Percentiles rank a stretch among this genome's conserved stretches.
phyloP scores from a whole-genome alignment of 2,329 filamentous ascomycete species.

The Penicillium italicum region DNA sequence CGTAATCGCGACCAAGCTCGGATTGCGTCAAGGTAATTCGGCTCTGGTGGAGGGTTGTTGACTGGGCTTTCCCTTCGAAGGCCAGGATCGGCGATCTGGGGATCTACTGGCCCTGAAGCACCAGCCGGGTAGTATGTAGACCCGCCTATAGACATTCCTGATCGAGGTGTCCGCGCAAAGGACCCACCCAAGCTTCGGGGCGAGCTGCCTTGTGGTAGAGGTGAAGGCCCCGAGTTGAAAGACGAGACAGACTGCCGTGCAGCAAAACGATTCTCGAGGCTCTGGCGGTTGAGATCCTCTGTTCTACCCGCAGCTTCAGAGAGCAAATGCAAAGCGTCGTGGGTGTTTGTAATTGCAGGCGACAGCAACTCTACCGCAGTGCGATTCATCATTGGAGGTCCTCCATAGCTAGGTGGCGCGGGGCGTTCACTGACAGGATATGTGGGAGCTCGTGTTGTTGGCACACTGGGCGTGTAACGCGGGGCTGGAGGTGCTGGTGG shows the following conservation, averaged over 20 bases:
- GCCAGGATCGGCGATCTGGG: slow-evolving; percentile 27
- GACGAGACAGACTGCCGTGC: slow-evolving; percentile 39
- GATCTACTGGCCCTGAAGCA: slow-evolving; percentile 25
- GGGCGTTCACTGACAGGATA: slow-evolving; percentile 26
- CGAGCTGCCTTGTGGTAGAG: slow-evolving; percentile 34
- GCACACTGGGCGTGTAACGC: slow-evolving; percentile 28
- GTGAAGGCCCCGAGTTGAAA: slow-evolving; percentile 39
- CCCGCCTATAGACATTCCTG: slow-evolving; percentile 44
- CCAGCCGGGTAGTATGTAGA: slow-evolving; percentile 48
- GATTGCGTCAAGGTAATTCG: slow-evolving; percentile 60
- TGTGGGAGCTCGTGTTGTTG: slow-evolving; percentile 23
- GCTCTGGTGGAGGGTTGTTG: slow-evolving; percentile 30
- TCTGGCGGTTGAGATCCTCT: slow-evolving; percentile 49
- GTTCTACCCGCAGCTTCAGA: slow-evolving; percentile 71
- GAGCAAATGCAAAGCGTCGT: slow-evolving; percentile 86
- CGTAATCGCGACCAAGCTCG: slow-evolving; percentile 87
- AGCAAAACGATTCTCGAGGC: slow-evolving; percentile 46
- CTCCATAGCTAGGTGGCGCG: slow-evolving; percentile 36
- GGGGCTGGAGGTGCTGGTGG: slow-evolving; percentile 23
- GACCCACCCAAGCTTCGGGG: slow-evolving; percentile 36
- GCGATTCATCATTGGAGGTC: slow-evolving; percentile 57
- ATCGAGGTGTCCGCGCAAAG: slow-evolving; percentile 37
- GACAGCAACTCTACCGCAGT: slow-evolving; percentile 58
- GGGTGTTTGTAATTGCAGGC: slow-evolving; percentile 77
- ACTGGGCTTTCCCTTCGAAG: slow-evolving; percentile 27